phyloP scores from a whole-genome alignment of 2,329 filamentous ascomycete genomes.

The Fusarium longipes region DNA sequence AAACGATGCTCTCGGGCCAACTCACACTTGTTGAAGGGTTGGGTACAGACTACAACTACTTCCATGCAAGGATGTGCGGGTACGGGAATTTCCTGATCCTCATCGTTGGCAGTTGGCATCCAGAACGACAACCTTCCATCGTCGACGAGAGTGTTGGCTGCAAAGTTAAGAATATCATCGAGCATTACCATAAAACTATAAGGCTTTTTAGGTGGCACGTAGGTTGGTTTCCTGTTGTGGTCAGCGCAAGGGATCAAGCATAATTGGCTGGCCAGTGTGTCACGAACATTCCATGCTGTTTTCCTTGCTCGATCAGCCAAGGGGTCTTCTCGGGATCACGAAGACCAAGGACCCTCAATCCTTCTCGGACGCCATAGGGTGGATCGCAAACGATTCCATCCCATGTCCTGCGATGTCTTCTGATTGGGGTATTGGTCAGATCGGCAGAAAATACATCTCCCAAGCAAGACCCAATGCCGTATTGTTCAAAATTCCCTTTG shows the following conservation, averaged over 20 bases:
- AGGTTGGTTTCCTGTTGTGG: conserved; percentile 63
- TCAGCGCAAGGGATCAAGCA: conserved; percentile 26
- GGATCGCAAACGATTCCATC: conserved; percentile 97
- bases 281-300: conserved; percentile 73
- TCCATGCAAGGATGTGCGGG: conserved; percentile 81
- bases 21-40: conserved; percentile 89
- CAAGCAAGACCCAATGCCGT: conserved; percentile 73
- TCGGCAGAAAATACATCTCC: conserved; percentile 87
- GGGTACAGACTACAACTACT: conserved; percentile 80
- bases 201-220: conserved; percentile 87
- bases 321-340: conserved; percentile 72
- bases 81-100: conserved; percentile 79
- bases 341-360: conserved; percentile 85
- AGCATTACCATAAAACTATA: conserved; percentile 94
- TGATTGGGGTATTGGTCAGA: conserved; percentile 85
- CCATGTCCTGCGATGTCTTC: conserved; percentile 67
- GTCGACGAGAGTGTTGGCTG: conserved; percentile 79
- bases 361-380: conserved; percentile 94
- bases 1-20: background rate
- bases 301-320: conserved; percentile 75
- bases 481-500: conserved; percentile 84
- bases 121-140: conserved; percentile 88
- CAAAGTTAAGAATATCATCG: conserved; percentile 88
- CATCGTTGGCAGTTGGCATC: conserved; percentile 92
- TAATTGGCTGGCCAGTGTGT: background rate